Evolutionary conservation across 2,329 filamentous ascomycete genomes (phyloP).

Genomic region (Escovopsis sp.): DNA sequence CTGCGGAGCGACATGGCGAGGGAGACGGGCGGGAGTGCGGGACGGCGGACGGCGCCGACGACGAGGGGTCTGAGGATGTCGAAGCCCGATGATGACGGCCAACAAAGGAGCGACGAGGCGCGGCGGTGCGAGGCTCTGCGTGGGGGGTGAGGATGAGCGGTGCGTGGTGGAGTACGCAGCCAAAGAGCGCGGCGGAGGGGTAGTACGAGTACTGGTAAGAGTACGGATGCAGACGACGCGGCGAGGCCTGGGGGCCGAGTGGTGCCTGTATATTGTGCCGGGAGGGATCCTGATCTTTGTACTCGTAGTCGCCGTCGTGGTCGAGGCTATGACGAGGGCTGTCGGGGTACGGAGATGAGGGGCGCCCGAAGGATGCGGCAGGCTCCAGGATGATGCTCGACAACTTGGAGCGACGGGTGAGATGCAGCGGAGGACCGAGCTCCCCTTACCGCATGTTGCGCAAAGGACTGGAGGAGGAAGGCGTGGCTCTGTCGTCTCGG

Average conservation of each 20-base stretch:
- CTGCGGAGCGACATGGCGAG: slow-evolving; percentile 37
- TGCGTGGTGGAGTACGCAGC: slow-evolving; percentile 14
- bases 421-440: slow-evolving; percentile 38
- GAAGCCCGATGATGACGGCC: slow-evolving; percentile 34
- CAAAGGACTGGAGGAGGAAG: slow-evolving; percentile 3
- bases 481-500: neutral
- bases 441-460: slow-evolving; percentile 41
- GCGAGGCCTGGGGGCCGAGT: neutral
- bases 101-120: slow-evolving; percentile 23
- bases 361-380: slow-evolving; percentile 24
- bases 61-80: slow-evolving; percentile 34
- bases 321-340: slow-evolving; percentile 12
- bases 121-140: slow-evolving; percentile 38
- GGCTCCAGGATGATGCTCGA: slow-evolving; percentile 41
- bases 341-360: slow-evolving; percentile 4
- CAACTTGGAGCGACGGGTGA: too few relatives aligned
- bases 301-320: slow-evolving; percentile 14
- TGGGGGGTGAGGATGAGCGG: slow-evolving; percentile 11
- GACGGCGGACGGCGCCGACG: slow-evolving; percentile 34
- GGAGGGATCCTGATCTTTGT: slow-evolving; percentile 10
- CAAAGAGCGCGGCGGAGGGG: slow-evolving; percentile 8
- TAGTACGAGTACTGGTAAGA: too few relatives aligned
- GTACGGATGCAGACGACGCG: neutral
- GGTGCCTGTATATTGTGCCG: too few relatives aligned
- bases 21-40: slow-evolving; percentile 45